Percentiles rank a stretch among this genome's conserved stretches.
Conservation (phyloP, 176 grass and related monocot species). For the Luzula sylvatica region DNA sequence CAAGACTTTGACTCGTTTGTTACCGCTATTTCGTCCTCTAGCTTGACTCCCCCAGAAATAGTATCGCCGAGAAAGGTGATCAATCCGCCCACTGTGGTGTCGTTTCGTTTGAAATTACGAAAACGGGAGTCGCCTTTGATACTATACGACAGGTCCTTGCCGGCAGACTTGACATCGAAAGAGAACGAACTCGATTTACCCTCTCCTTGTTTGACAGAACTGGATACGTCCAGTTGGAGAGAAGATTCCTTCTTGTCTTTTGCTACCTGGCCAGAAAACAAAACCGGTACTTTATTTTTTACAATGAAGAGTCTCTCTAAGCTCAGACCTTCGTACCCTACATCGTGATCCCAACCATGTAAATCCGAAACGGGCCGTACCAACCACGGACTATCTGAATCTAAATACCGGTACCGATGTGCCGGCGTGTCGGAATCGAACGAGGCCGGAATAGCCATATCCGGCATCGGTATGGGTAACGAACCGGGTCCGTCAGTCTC, state of each 20-base stretch:
- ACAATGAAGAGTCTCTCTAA: constrained; percentile 70
- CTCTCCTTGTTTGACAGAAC: constrained; percentile 72
- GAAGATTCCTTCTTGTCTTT: constrained; percentile 95
- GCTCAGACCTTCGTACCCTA: constrained; percentile 92
- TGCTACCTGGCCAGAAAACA: constrained; percentile 73
- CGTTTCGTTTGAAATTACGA: constrained; percentile 69
- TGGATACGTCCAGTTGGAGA: constrained; percentile 79
- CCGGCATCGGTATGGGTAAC: constrained; percentile 76
- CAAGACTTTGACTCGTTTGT: constrained; percentile 63
- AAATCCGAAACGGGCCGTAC: constrained; percentile 87
- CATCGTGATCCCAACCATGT: constrained; percentile 95
- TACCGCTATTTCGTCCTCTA: constrained; percentile 79
- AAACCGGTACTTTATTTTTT: constrained; percentile 73
- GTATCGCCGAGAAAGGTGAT: constrained; percentile 75
- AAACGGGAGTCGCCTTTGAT: constrained; percentile 71
- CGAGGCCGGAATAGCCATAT: constrained; percentile 67
- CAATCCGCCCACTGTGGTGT: constrained; percentile 61
- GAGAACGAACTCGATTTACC: constrained; percentile 52
- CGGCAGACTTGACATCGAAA: constrained; percentile 70
- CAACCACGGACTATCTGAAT: constrained; percentile 79
- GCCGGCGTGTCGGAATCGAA: constrained; percentile 90
- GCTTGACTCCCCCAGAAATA: constrained; percentile 68
- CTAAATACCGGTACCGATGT: constrained; percentile 81
- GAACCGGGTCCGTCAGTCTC: constrained; percentile 66
- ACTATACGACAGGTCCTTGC: constrained; percentile 86